These are phyloP conservation scores for Candida peoriensis DNA, from an alignment of 805 yeast genomes.

Conservation along the genomic window DNA sequence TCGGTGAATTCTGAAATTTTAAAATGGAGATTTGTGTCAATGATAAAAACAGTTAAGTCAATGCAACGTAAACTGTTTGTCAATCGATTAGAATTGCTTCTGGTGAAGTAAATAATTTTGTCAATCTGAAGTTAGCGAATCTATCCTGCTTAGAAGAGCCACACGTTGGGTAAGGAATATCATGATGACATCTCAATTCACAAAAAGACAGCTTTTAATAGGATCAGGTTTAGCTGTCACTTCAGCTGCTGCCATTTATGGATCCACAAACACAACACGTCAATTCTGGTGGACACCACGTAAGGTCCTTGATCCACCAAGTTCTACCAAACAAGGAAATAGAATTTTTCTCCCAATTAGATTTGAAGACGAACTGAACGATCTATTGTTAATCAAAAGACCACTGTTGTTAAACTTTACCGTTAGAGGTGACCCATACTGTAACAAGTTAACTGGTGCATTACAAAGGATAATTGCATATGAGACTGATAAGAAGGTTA, in stretches of 20 bases:
- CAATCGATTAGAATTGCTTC: too few relatives aligned
- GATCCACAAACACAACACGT: constrained; percentile 10
- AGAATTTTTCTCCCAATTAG: constrained; percentile 50
- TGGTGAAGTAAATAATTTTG: too few relatives aligned
- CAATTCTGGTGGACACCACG: constrained; percentile 30
- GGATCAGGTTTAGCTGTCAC: constrained; percentile 22
- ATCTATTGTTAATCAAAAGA: constrained; percentile 40
- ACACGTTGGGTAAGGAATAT: too few relatives aligned
- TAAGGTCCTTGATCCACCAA: constrained; percentile 35
- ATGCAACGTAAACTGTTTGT: too few relatives aligned
- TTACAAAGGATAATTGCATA: constrained; percentile 47
- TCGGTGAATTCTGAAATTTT: too few relatives aligned
- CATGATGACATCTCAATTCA: constrained; percentile 6
- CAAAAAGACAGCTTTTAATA: constrained; percentile 18
- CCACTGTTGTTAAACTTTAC: constrained; percentile 75
- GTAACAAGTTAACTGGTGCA: constrained; percentile 58
- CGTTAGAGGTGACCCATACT: constrained; percentile 53
- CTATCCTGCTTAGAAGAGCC: too few relatives aligned
- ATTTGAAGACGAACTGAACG: constrained; percentile 54
- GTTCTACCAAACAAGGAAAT: constrained; percentile 28
- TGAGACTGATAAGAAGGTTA: constrained; percentile 46
- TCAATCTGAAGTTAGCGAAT: too few relatives aligned
- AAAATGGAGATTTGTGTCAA: too few relatives aligned
- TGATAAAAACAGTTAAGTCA: too few relatives aligned
- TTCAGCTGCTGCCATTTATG: constrained; percentile 16